Conservation (phyloP, 2,329 filamentous ascomycete species). For the Chaetothyriales sp. region DNA sequence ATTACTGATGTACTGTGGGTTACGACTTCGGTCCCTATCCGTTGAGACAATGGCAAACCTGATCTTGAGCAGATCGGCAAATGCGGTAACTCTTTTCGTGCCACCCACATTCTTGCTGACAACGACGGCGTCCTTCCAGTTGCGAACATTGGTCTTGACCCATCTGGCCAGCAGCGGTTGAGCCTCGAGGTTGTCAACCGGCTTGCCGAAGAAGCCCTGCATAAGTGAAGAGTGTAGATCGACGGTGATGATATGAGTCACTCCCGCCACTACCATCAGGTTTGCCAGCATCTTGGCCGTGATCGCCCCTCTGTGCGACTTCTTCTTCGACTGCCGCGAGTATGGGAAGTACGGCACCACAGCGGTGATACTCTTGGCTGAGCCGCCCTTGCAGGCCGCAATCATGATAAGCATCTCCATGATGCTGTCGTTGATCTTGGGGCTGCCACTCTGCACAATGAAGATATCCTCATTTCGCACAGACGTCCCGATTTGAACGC, state of each 20-base stretch:
- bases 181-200: slow-evolving; percentile 91
- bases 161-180: slow-evolving; percentile 90
- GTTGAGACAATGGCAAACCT: slow-evolving; percentile 96
- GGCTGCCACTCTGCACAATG: slow-evolving; percentile 91
- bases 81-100: slow-evolving; percentile 88
- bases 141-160: slow-evolving; percentile 72
- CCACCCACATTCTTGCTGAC: slow-evolving; percentile 97
- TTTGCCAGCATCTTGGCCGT: slow-evolving; percentile 96
- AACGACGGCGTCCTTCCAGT: slow-evolving; percentile 80
- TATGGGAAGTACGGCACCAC: slow-evolving; percentile 57
- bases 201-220: slow-evolving; percentile 97
- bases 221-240: slow-evolving; percentile 96
- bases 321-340: slow-evolving; percentile 97
- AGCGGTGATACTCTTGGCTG: slow-evolving; percentile 42
- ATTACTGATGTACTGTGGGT: slow-evolving; percentile 33
- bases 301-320: slow-evolving; percentile 88
- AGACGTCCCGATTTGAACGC: slow-evolving; percentile 49
- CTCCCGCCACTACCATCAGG: slow-evolving; percentile 77
- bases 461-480: slow-evolving; percentile 98
- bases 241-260: slow-evolving; percentile 94
- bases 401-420: slow-evolving; percentile 99
- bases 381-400: slow-evolving; percentile 93
- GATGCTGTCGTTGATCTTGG: slow-evolving; percentile 93
- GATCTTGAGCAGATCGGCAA: slow-evolving; percentile 88
- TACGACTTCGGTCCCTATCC: slow-evolving; percentile 41